Conservation (phyloP, 345 rosid species). For the Firmiana major region DNA sequence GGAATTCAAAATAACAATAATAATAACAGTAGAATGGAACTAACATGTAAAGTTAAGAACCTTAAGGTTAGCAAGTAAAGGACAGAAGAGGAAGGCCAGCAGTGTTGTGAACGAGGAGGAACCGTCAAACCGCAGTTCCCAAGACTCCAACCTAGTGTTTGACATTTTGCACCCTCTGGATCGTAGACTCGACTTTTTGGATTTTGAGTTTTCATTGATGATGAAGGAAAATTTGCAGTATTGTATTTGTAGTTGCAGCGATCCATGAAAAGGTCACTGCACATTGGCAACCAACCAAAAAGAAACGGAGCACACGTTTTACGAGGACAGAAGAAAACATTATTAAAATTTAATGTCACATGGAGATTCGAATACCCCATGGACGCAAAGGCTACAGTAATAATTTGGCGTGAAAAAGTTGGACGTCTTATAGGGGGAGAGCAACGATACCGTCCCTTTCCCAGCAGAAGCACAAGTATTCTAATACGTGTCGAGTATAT, state of each 20-base stretch:
- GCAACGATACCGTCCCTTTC: neutral
- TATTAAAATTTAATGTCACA: neutral
- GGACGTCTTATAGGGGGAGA: conserved; percentile 18
- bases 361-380: neutral
- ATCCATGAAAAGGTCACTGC: conserved; percentile 16
- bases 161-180: conserved; percentile 51
- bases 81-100: conserved; percentile 25
- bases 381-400: neutral
- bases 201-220: too few relatives aligned
- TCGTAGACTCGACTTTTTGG: too few relatives aligned
- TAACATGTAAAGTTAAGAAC: neutral
- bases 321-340: conserved; percentile 18
- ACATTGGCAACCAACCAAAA: conserved; percentile 13
- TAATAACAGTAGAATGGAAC: neutral
- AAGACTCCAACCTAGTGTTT: conserved; percentile 60
- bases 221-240: too few relatives aligned
- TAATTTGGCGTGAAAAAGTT: conserved; percentile 25
- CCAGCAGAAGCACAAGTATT: neutral
- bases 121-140: conserved; percentile 54
- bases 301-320: conserved; percentile 13
- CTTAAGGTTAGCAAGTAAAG: conserved; percentile 14
- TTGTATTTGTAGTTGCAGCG: neutral
- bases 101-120: conserved; percentile 25
- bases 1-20: conserved; percentile 4
- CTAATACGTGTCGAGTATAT: too few relatives aligned